A percentile compares a stretch with the other conserved stretches of the same genome.
These are phyloP conservation scores for Alternaria burnsii DNA, from an alignment of 2,329 filamentous ascomycete species.

Conservation along the genomic window DNA sequence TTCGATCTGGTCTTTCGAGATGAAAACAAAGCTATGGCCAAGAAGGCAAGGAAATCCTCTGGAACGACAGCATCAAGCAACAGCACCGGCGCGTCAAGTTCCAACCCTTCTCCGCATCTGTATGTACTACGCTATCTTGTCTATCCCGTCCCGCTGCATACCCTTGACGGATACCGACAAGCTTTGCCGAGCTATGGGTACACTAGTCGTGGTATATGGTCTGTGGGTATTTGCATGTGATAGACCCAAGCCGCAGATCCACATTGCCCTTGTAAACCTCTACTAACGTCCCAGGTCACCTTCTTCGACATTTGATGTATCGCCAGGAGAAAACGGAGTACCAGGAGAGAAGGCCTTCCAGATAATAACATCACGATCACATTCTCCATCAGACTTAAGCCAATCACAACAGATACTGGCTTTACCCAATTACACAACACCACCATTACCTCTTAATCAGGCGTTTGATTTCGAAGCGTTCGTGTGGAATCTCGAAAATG, in stretches of 20 bases:
- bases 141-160: background rate
- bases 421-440: constrained; percentile 27
- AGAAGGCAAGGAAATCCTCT: constrained; percentile 63
- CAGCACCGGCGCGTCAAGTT: constrained; percentile 29
- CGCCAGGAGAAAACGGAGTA: constrained; percentile 16
- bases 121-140: constrained; percentile 28
- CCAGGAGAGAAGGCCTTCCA: constrained; percentile 10
- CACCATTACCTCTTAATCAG: constrained; percentile 21
- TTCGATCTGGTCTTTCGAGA: constrained; percentile 78
- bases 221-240: constrained; percentile 4
- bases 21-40: constrained; percentile 73
- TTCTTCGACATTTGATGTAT: constrained; percentile 28
- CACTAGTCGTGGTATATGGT: background rate
- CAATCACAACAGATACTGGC: constrained; percentile 32
- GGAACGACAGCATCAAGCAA: constrained; percentile 27
- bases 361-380: constrained; percentile 21
- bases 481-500: constrained; percentile 41
- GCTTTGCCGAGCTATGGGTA: background rate
- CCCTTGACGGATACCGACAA: background rate
- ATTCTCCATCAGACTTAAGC: constrained; percentile 19
- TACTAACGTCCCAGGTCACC: constrained; percentile 34
- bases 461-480: constrained; percentile 39
- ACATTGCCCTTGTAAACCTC: constrained; percentile 3
- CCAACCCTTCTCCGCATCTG: constrained; percentile 43
- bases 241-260: background rate